Percentiles rank a stretch among this genome's conserved stretches.
Conservation (phyloP, 257 asterid genomes). For the Verbascum thapsus region DNA sequence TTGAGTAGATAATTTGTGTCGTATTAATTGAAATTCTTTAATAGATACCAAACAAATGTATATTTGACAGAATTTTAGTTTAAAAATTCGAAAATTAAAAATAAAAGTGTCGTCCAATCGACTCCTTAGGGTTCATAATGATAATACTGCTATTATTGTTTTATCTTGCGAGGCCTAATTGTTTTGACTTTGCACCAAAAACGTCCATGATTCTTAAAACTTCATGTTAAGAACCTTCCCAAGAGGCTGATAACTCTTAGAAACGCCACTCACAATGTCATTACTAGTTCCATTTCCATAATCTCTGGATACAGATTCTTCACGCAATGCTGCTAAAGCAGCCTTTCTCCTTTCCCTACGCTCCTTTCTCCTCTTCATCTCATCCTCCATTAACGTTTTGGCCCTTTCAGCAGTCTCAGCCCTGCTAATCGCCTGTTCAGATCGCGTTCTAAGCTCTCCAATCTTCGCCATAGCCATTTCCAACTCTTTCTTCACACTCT, state of each 20-base stretch:
- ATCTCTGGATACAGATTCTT: constrained; percentile 50
- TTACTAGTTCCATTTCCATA: constrained; percentile 23
- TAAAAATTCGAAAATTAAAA: too few species aligned
- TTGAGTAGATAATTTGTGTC: too few species aligned
- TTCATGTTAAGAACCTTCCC: constrained; percentile 75
- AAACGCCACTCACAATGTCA: not conserved
- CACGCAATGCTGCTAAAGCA: constrained; percentile 51
- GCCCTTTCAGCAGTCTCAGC: constrained; percentile 80
- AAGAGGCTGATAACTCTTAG: constrained; percentile 58
- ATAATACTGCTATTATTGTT: too few species aligned
- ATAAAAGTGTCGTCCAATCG: too few species aligned
- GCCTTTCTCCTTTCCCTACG: constrained; percentile 53
- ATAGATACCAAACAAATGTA: too few species aligned
- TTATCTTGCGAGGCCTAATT: too few species aligned
- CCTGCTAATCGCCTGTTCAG: constrained; percentile 82
- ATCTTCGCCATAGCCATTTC: constrained; percentile 43
- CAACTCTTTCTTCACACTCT: constrained; percentile 44
- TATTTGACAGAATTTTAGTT: too few species aligned
- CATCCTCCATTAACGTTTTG: constrained; percentile 49
- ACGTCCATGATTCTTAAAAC: too few species aligned
- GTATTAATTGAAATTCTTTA: too few species aligned
- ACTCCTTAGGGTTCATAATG: too few species aligned
- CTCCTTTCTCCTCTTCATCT: constrained; percentile 56
- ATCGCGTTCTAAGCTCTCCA: constrained; percentile 59
- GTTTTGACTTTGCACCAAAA: too few species aligned